Conservation (phyloP, 371 early-diverging fungal species). For the Funneliformis caledonium region DNA sequence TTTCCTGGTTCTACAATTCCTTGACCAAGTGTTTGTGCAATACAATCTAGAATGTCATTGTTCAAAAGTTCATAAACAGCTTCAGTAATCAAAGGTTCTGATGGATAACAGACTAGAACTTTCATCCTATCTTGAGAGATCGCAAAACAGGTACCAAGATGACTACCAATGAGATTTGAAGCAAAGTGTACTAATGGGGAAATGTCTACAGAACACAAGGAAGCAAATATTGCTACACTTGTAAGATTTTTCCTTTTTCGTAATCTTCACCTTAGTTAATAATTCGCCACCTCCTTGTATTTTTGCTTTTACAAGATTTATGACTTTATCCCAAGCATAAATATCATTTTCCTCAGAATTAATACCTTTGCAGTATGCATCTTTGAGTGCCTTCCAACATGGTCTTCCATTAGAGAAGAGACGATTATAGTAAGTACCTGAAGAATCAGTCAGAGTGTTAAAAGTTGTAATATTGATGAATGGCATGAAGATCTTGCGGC, state of each 20-base stretch:
- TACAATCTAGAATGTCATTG: background rate
- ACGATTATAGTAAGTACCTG: too few species aligned
- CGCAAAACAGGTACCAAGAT: background rate
- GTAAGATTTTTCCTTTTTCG: background rate
- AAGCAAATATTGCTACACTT: background rate
- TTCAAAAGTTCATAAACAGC: background rate
- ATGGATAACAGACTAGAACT: background rate
- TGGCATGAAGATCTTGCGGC: background rate
- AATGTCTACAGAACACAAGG: background rate
- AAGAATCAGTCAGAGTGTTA: background rate
- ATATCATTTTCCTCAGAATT: too few species aligned
- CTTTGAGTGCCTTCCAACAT: too few species aligned
- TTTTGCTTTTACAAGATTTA: background rate
- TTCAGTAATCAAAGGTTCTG: slow-evolving; percentile 23
- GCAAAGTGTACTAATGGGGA: background rate
- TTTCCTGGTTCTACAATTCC: background rate
- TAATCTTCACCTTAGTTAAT: too few species aligned
- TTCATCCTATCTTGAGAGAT: background rate
- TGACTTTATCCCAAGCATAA: background rate
- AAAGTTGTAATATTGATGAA: background rate
- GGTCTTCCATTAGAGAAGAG: too few species aligned
- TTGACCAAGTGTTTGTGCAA: background rate
- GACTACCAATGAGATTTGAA: background rate
- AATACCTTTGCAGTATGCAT: too few species aligned
- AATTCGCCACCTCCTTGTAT: background rate